A percentile compares a stretch with the other conserved stretches of the same genome.
Evolutionary conservation across 2,329 filamentous ascomycete genomes (phyloP).

Genomic region (Penicillium rolfsii): DNA sequence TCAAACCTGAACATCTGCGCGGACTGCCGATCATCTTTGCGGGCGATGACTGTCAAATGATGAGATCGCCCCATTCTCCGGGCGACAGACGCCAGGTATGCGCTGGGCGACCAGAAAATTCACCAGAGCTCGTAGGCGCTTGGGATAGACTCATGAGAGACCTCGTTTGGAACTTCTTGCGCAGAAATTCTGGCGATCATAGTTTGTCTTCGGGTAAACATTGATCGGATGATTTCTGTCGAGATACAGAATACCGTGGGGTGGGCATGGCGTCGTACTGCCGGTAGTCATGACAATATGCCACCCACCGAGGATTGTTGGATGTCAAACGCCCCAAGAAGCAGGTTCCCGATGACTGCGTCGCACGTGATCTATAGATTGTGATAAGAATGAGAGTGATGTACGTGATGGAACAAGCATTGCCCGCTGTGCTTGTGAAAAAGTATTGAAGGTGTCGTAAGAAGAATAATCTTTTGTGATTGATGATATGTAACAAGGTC

Average conservation of each 20-base stretch:
- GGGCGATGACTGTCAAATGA: neutral
- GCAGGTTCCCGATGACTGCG: neutral
- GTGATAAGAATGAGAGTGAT: neutral
- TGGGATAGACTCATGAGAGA: conserved; percentile 15
- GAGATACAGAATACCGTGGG: conserved; percentile 21
- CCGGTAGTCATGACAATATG: neutral
- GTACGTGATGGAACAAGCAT: neutral
- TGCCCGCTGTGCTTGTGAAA: too few species aligned
- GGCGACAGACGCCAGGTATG: neutral
- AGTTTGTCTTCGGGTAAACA: conserved; percentile 25
- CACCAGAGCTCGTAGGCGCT: neutral
- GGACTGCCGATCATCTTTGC: neutral
- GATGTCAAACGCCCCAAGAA: neutral
- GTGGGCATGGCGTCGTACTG: conserved; percentile 12
- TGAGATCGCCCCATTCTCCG: neutral
- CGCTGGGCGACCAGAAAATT: neutral
- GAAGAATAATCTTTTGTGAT: neutral
- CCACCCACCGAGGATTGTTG: neutral
- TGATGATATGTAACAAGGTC: neutral
- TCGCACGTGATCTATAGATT: neutral
- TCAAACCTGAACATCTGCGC: neutral
- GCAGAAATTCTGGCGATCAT: conserved; percentile 18
- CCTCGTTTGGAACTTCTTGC: conserved; percentile 17
- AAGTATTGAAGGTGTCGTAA: neutral
- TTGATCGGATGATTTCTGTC: conserved; percentile 23